These are phyloP conservation scores for Kalmusia sp. DNA, from an alignment of 2,329 filamentous ascomycete genomes.

Conservation along the genomic window DNA sequence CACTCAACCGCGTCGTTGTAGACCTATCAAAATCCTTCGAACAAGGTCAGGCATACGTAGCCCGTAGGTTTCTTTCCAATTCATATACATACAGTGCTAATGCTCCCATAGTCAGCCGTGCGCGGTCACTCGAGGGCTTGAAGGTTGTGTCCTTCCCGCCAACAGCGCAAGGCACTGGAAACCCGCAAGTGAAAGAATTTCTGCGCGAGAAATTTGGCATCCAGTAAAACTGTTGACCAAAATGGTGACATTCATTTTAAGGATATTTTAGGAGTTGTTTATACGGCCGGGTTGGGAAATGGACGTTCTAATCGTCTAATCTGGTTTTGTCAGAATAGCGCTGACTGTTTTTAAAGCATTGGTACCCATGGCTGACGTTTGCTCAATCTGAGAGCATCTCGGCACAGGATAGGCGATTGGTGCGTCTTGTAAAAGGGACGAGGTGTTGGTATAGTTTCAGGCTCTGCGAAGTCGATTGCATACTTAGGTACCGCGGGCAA, in stretches of 20 bases:
- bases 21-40: conserved; percentile 62
- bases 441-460: not conserved
- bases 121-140: conserved; percentile 59
- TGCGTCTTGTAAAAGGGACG: no score
- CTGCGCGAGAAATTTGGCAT: conserved; percentile 35
- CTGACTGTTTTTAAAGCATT: not conserved
- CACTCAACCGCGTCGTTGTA: conserved; percentile 65
- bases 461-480: no score
- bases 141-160: conserved; percentile 45
- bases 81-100: conserved; percentile 1
- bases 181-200: conserved; percentile 45
- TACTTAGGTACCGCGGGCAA: no score
- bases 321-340: not conserved
- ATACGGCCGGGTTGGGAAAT: no score
- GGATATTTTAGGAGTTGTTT: no score
- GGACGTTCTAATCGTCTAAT: not conserved
- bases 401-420: no score
- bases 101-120: conserved; percentile 56
- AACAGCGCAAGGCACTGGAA: conserved; percentile 29
- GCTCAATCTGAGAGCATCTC: no score
- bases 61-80: conserved; percentile 40
- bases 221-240: not conserved
- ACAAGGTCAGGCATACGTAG: conserved; percentile 68
- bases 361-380: conserved; percentile 1
- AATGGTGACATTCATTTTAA: no score